These are phyloP conservation scores for Brettanomyces naardenensis DNA, from an alignment of 805 yeast species.

Conservation along the genomic window DNA sequence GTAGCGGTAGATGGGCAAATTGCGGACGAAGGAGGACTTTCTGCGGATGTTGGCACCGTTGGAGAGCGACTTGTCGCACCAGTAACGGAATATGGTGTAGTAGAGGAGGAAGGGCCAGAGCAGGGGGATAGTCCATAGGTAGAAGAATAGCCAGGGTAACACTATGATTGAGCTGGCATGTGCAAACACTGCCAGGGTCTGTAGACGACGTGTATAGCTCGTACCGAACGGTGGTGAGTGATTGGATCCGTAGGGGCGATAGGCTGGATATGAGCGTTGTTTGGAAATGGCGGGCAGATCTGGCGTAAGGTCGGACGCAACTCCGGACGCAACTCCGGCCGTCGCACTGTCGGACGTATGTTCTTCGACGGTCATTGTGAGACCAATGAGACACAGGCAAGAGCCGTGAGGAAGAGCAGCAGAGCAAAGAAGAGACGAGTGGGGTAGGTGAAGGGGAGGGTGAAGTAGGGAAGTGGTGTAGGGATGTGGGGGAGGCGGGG, in stretches of 20 bases:
- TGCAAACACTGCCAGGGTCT: slow-evolving; percentile 64
- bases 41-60: slow-evolving; percentile 63
- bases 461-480: no score
- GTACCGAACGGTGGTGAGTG: slow-evolving; percentile 39
- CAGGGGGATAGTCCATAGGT: slow-evolving; percentile 40
- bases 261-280: slow-evolving; percentile 8
- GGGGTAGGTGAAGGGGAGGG: no score
- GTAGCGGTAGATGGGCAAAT: slow-evolving; percentile 54
- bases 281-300: no score
- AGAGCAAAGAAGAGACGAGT: no score
- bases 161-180: slow-evolving; percentile 67
- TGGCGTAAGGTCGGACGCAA: no score
- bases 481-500: no score
- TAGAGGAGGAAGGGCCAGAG: slow-evolving; percentile 60
- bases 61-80: slow-evolving; percentile 58
- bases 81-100: slow-evolving; percentile 52
- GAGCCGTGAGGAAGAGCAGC: no score
- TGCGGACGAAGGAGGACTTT: slow-evolving; percentile 48
- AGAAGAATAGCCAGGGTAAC: slow-evolving; percentile 45
- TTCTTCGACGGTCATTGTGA: no score
- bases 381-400: no score
- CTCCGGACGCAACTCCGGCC: no score
- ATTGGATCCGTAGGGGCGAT: slow-evolving; percentile 7
- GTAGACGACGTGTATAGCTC: slow-evolving; percentile 49
- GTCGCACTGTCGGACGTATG: no score